Percentiles rank a stretch among this genome's conserved stretches.
Conservation (phyloP, 371 early-diverging fungal species). For the Cladochytrium tenue region DNA sequence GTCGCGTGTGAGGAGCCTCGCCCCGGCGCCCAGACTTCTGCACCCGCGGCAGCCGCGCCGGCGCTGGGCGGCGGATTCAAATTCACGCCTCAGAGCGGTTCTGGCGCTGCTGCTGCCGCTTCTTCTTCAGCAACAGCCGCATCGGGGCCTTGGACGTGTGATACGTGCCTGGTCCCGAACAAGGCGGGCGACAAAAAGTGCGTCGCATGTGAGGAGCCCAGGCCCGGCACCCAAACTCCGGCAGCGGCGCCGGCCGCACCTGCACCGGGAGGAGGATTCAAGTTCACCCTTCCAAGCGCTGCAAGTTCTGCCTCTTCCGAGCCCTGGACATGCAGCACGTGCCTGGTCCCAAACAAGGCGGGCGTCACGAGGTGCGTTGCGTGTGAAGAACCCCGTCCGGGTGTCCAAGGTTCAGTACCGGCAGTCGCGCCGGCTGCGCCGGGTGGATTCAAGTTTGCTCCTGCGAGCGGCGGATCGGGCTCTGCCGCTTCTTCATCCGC, state of each 20-base stretch:
- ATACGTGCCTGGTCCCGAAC: conserved; percentile 12
- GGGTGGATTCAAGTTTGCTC: too few relatives aligned
- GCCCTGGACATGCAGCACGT: conserved; percentile 8
- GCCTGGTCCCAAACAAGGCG: conserved; percentile 4
- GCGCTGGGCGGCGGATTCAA: too few relatives aligned
- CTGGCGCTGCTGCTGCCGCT: not conserved
- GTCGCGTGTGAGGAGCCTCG: conserved; percentile 12
- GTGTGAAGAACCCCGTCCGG: conserved; percentile 13
- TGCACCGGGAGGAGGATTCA: not conserved
- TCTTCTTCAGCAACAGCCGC: not conserved
- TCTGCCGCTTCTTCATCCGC: not conserved
- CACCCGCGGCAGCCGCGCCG: not conserved
- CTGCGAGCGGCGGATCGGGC: not conserved
- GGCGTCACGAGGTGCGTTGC: conserved; percentile 10
- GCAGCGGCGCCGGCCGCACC: too few relatives aligned
- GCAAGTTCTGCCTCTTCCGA: not conserved
- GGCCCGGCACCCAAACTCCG: not conserved
- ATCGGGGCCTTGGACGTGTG: conserved; percentile 10
- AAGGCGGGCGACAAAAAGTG: conserved; percentile 10
- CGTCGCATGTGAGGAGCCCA: conserved; percentile 13
- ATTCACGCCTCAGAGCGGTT: too few relatives aligned
- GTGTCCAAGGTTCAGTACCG: not conserved
- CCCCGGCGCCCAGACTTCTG: conserved; percentile 1
- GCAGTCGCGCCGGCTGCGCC: not conserved
- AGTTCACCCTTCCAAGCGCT: not conserved